Evolutionary conservation across 23 red algal genomes (phyloP), one percentile per base, ranked within the genome.

Genomic region (Chondrus crispus): DNA sequence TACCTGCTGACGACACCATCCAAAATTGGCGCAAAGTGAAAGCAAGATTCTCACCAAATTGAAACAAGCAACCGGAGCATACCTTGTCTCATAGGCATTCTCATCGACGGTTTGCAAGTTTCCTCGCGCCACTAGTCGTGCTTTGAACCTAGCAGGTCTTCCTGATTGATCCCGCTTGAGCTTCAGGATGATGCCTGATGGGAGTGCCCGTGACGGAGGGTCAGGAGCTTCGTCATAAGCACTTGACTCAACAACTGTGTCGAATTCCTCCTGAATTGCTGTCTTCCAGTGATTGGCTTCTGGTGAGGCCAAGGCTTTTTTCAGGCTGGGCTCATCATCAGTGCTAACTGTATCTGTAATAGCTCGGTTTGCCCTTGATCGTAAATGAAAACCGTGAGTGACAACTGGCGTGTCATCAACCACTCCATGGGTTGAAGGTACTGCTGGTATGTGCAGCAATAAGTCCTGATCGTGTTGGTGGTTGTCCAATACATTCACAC

Each of bases 61-160:
- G 43, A 77, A 26, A 38, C 71, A 2, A 6, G 38, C 71, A 0
- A 48, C 22, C 26, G 71, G 71, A 35, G 71, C 71, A 48, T 77
- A 77, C 26, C 26, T 32, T 32, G 26, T 1, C 1, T 22, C 26
- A 19, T 22, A 22, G 26, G 26, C 60, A n/a, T 22, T 32, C 26
- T 32, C 8, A 86, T 28, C 43, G 43, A 42, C 39, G 9, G 30
- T 62, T 39, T 86, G 82, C 37, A 86, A 69, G 46, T 86, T 86
- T 22, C 82, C 82, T 66, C 82, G 33, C 20, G 82, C 82, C 49
- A 86, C 82, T 36, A 86, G 41, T 64, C 63, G 1, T 24, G 82
- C 82, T 70, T 86, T 86, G 58, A 86, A 86, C 36, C 82, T 53
- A 48, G 37, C 38, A 41, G 57, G 62, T 10, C 5, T 29, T 43